phyloP scores from a whole-genome alignment of 2,329 filamentous ascomycete genomes.

The Elsinoe fawcettii region DNA sequence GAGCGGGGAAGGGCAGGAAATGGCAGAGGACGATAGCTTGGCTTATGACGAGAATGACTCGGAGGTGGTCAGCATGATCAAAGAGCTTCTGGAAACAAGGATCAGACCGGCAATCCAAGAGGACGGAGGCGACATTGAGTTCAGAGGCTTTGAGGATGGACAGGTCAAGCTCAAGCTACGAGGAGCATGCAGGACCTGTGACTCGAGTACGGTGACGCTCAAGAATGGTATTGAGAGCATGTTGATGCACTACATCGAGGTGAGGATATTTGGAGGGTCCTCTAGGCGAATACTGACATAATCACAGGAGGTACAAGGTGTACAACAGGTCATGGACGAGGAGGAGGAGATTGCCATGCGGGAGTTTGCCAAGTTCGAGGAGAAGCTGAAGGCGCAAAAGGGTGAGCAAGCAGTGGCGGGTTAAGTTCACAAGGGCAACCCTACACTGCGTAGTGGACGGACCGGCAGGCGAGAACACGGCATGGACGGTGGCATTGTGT shows the following conservation, averaged over 20 bases:
- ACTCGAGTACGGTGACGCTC: slow-evolving; percentile 90
- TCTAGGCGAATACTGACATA: not conserved
- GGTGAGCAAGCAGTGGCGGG: slow-evolving; percentile 44
- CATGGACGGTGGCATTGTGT: not conserved
- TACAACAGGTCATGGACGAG: slow-evolving; percentile 81
- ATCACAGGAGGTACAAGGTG: slow-evolving; percentile 74
- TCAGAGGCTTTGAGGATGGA: slow-evolving; percentile 72
- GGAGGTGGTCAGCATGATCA: slow-evolving; percentile 97
- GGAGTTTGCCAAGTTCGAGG: slow-evolving; percentile 93
- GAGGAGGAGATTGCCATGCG: slow-evolving; percentile 81
- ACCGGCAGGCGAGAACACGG: not conserved
- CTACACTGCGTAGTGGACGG: slow-evolving; percentile 39
- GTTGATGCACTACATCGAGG: slow-evolving; percentile 54
- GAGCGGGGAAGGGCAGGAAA: slow-evolving; percentile 42
- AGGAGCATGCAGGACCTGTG: slow-evolving; percentile 90
- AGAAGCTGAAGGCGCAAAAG: slow-evolving; percentile 61
- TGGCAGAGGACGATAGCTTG: slow-evolving; percentile 56
- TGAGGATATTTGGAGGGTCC: not conserved
- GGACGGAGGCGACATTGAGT: slow-evolving; percentile 96
- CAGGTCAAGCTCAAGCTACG: slow-evolving; percentile 65
- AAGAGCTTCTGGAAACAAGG: slow-evolving; percentile 89
- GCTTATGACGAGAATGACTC: slow-evolving; percentile 83
- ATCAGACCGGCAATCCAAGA: slow-evolving; percentile 95
- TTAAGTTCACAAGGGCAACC: slow-evolving; percentile 43
- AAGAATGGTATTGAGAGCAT: slow-evolving; percentile 98